Conservation (phyloP, 1,284 basidiomycete genomes). For the Earliella scabrosa region DNA sequence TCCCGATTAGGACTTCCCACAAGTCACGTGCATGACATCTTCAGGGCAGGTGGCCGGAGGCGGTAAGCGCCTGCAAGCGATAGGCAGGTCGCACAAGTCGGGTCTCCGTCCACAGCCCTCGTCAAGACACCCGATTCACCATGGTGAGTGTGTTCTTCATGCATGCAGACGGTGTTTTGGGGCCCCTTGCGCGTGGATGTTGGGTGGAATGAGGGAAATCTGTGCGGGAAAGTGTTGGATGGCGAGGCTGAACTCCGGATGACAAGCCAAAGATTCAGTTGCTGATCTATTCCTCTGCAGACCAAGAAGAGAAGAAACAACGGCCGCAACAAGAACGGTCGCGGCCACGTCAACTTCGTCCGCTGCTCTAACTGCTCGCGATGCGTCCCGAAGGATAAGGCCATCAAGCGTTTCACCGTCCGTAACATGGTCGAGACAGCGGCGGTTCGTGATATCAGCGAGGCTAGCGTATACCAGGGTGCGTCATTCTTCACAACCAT, state of each 20-base stretch:
- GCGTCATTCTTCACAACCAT: slow-evolving; percentile 46
- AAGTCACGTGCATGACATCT: slow-evolving; percentile 11
- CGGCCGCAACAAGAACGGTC: slow-evolving; percentile 98
- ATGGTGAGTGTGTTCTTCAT: slow-evolving; percentile 39
- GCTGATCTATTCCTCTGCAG: slow-evolving; percentile 44
- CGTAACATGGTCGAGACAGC: slow-evolving; percentile 99
- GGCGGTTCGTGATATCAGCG: slow-evolving; percentile 96
- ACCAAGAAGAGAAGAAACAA: slow-evolving; percentile 99
- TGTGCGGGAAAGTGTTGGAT: slow-evolving; percentile 33
- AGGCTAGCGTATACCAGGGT: slow-evolving; percentile 95
- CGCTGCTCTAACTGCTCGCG: slow-evolving; percentile 99
- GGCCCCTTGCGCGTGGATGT: slow-evolving; percentile 12
- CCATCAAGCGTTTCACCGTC: slow-evolving; percentile 99
- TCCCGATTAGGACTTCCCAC: slow-evolving; percentile 17
- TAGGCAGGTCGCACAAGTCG: slow-evolving; percentile 16
- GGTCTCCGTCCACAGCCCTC: slow-evolving; percentile 29
- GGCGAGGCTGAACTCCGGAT: slow-evolving; percentile 29
- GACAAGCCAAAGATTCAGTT: slow-evolving; percentile 20
- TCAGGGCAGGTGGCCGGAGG: slow-evolving; percentile 17
- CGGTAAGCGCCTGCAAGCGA: slow-evolving; percentile 11
- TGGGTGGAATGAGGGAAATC: slow-evolving; percentile 14
- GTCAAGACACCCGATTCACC: slow-evolving; percentile 38
- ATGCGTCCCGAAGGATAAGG: slow-evolving; percentile 96
- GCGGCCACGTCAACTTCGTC: slow-evolving; percentile 93
- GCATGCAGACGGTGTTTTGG: slow-evolving; percentile 5